A percentile compares a stretch with the other conserved stretches of the same genome.
phyloP scores from a whole-genome alignment of 2,329 filamentous ascomycete genomes.

The Exophiala mesophila region DNA sequence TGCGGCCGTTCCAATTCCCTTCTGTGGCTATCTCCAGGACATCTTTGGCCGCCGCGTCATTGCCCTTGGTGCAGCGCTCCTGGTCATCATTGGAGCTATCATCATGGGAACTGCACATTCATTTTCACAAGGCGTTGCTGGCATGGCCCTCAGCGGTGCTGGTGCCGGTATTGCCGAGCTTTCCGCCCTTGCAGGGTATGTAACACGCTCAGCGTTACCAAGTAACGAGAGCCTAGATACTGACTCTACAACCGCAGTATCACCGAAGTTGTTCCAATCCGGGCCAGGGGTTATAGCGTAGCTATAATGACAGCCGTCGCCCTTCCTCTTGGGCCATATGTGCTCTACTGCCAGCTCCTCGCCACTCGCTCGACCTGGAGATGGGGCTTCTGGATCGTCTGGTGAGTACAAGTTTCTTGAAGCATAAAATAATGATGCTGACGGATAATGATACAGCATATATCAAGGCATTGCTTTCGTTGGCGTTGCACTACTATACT shows the following conservation, averaged over 20 bases:
- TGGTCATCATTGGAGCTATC: slow-evolving; percentile 7
- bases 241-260: slow-evolving; percentile 1
- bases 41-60: slow-evolving; percentile 13
- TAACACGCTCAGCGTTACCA: too few relatives aligned
- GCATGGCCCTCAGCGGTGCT: slow-evolving; percentile 10
- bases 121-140: slow-evolving; percentile 10
- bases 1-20: slow-evolving; percentile 10
- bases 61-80: slow-evolving; percentile 1
- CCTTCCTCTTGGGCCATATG: slow-evolving; percentile 12
- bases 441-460: too few relatives aligned
- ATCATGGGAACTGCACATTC: slow-evolving; percentile 9
- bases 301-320: slow-evolving; percentile 7
- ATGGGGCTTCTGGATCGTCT: slow-evolving; percentile 15
- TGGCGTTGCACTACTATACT: slow-evolving; percentile 9
- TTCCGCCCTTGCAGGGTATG: slow-evolving; percentile 15
- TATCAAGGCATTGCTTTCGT: slow-evolving; percentile 4
- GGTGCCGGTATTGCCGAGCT: slow-evolving; percentile 14
- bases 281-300: slow-evolving; percentile 5
- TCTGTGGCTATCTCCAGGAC: slow-evolving; percentile 16
- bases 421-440: too few relatives aligned
- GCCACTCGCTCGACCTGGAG: slow-evolving; percentile 36
- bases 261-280: slow-evolving; percentile 16
- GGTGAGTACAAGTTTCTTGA: too few relatives aligned
- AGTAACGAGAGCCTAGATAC: slow-evolving; percentile 2
- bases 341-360: slow-evolving; percentile 55